Conservation (phyloP, 106 monocot species). For the Ottelia alismoides region DNA sequence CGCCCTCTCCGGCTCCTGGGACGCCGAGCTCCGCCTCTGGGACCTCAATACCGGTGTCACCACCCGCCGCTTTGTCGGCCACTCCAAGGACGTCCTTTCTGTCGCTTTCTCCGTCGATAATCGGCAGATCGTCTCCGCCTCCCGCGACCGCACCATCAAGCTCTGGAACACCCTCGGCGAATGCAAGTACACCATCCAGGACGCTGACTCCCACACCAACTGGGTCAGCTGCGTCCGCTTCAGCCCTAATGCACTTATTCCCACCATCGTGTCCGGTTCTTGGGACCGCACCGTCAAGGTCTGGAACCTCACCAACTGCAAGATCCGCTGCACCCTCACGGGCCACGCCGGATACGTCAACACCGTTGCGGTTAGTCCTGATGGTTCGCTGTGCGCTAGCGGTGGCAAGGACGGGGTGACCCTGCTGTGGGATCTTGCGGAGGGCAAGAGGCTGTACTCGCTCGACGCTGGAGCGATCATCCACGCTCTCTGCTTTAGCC, state of each 20-base stretch:
- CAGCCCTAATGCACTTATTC: background rate
- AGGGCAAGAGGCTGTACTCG: conserved; percentile 1
- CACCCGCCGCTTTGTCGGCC: conserved; percentile 14
- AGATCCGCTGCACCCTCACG: background rate
- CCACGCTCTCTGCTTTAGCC: conserved; percentile 2
- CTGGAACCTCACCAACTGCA: conserved; percentile 1
- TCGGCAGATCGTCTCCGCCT: conserved; percentile 14
- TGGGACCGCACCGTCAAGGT: conserved; percentile 1
- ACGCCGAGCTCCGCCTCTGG: conserved; percentile 13
- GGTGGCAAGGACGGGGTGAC: background rate
- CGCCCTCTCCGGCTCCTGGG: conserved; percentile 13
- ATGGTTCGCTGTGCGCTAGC: background rate
- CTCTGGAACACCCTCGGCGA: conserved; percentile 12
- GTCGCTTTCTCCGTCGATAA: conserved; percentile 15
- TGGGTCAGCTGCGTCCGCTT: conserved; percentile 4
- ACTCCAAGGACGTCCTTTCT: conserved; percentile 12
- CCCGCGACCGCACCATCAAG: conserved; percentile 12
- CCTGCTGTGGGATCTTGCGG: conserved; percentile 3
- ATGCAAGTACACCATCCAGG: conserved; percentile 12
- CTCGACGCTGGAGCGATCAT: conserved; percentile 1
- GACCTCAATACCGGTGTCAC: conserved; percentile 8
- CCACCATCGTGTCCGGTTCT: background rate
- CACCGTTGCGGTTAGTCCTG: background rate
- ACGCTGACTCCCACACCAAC: conserved; percentile 2
- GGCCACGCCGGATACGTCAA: background rate